Conservation (phyloP, 495 filamentous ascomycete species). For the Daldinia childiae region DNA sequence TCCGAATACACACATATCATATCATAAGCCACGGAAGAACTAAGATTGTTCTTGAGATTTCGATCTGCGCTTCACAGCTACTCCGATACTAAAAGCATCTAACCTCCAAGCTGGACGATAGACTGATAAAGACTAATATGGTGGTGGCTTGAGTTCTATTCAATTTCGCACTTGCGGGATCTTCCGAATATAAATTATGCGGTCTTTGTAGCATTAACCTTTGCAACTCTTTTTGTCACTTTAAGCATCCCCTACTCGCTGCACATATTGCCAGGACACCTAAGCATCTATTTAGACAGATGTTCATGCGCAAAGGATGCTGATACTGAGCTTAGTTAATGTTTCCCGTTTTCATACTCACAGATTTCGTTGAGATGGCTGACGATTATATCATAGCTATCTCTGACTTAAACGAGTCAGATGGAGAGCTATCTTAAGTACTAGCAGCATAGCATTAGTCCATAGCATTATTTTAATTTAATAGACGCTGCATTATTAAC, state of each 20-base stretch:
- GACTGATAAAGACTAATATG: neutral
- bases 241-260: neutral
- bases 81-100: neutral
- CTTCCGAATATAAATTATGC: neutral
- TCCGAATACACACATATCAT: neutral
- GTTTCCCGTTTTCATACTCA: neutral
- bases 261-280: neutral
- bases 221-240: neutral
- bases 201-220: neutral
- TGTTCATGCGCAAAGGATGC: neutral
- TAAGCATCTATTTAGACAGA: neutral
- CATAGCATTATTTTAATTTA: slow-evolving; percentile 9
- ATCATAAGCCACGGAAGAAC: neutral
- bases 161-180: neutral
- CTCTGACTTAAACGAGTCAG: neutral
- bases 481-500: slow-evolving; percentile 11
- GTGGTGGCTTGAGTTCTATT: neutral
- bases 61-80: neutral
- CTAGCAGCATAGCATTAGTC: neutral
- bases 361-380: neutral
- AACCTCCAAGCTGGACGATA: neutral
- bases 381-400: neutral
- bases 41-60: neutral
- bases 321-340: neutral
- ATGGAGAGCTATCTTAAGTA: neutral